phyloP scores from a whole-genome alignment of 768 basidiomycete genomes.

The Kwoniella mangroviensis region DNA sequence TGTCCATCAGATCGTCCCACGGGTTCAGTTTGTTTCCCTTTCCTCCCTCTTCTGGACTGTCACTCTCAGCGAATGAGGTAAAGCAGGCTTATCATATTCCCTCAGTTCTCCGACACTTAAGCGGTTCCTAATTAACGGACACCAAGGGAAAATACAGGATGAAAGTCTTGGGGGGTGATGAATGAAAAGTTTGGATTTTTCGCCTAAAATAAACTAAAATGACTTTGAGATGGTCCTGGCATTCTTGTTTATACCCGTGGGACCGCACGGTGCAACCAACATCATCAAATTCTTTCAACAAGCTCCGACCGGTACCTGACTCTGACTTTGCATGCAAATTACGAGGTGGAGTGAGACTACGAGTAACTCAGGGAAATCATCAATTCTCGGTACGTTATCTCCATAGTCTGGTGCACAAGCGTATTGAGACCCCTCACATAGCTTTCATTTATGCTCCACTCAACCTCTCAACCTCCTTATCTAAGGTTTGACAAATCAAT shows the following conservation, averaged over 20 bases:
- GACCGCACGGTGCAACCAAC: slow-evolving; percentile 7
- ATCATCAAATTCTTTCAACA: not conserved
- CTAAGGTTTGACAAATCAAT: not conserved
- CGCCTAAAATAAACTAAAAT: slow-evolving; percentile 10
- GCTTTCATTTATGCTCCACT: not conserved
- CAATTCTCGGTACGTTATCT: not conserved
- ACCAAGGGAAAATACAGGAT: not conserved
- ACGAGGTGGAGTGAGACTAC: not conserved
- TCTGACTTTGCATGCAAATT: not conserved
- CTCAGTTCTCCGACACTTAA: not conserved
- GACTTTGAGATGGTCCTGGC: not conserved
- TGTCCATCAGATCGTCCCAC: slow-evolving; percentile 1
- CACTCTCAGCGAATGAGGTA: not conserved
- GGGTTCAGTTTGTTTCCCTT: not conserved
- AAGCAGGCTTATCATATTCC: slow-evolving; percentile 1
- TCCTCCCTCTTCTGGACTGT: too few species aligned
- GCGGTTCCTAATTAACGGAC: not conserved
- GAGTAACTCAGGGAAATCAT: too few species aligned
- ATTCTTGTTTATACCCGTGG: not conserved
- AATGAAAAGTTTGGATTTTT: not conserved
- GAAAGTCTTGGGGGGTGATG: not conserved
- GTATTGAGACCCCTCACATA: not conserved
- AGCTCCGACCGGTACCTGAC: slow-evolving; percentile 5
- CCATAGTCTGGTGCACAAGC: too few species aligned
- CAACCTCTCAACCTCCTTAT: not conserved